These are phyloP conservation scores for Hansfordia pulvinata DNA, from an alignment of 2,329 filamentous ascomycete genomes.

Conservation along the genomic window DNA sequence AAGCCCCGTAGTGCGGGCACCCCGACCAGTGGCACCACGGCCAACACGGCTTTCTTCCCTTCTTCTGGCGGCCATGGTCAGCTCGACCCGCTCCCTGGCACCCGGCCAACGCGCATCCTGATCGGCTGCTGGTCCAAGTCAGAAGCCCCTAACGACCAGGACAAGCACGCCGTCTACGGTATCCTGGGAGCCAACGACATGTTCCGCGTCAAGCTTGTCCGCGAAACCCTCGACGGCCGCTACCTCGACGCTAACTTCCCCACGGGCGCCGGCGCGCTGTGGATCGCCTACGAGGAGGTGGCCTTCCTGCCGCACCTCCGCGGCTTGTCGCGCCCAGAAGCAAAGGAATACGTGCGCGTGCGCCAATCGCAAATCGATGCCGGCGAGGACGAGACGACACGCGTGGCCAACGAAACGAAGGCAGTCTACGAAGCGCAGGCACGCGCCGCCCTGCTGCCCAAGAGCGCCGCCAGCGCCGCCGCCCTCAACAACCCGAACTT, in stretches of 20 bases:
- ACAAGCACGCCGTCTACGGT: conserved; percentile 50
- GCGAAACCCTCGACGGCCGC: conserved; percentile 46
- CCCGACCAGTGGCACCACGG: neutral
- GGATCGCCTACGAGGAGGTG: conserved; percentile 50
- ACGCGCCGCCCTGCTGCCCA: conserved; percentile 22
- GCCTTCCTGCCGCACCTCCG: conserved; percentile 41
- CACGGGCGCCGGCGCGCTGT: conserved; percentile 42
- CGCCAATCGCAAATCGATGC: conserved; percentile 43
- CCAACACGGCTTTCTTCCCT: conserved; percentile 2
- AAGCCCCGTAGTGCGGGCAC: too few species aligned
- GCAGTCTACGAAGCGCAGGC: conserved; percentile 37
- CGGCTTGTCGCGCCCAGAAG: conserved; percentile 35
- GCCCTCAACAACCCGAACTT: conserved; percentile 8
- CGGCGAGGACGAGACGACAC: conserved; percentile 34
- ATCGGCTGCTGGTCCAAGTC: conserved; percentile 48
- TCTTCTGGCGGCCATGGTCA: too few species aligned
- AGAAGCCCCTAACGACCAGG: conserved; percentile 25
- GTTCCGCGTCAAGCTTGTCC: conserved; percentile 49
- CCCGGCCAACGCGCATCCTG: conserved; percentile 41
- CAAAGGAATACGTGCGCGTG: conserved; percentile 51
- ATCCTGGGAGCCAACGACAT: conserved; percentile 50
- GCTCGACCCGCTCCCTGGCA: conserved; percentile 32
- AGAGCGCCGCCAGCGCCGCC: conserved; percentile 6
- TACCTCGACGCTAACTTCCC: conserved; percentile 47
- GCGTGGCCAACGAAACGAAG: conserved; percentile 32